Evolutionary conservation across 139 green algal genomes (phyloP), one percentile per base, ranked within the genome.

Genomic region (Asterochloris sp.): DNA sequence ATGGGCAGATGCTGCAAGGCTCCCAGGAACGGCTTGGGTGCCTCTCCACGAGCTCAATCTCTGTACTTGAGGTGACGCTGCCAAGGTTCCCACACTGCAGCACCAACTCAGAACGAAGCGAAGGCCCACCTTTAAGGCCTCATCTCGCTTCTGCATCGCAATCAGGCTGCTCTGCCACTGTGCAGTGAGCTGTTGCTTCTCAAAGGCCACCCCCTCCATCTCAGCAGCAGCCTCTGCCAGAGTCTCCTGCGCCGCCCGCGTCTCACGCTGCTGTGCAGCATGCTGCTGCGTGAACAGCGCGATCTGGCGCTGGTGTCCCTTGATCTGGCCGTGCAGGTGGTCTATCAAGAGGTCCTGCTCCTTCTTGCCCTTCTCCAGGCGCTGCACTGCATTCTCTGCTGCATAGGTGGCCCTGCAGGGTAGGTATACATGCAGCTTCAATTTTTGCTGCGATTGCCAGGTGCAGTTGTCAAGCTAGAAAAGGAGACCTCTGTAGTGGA

Each of bases 151-250:
- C 71, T 91, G 84, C 27, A 97, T 94, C 12, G 87, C 91, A 27
- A 93, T 78, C 80, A 98, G 88, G 82, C 85, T 91, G 81, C 83
- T 89, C 78, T 92, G 92, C 95, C 95, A 98, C 82, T 97, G 92
- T 73, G 91, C 85, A 68, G 94, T 80, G 79, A 97, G 91, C 91
- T 95, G 90, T 85, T 95, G 94, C 90, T 97, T 97, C 89, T 98
- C 94, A 87, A 94, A 96, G 69, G 95, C 88, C 62, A 98, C 92
- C 15, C 78, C 82, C 87, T 96, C 94, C 95, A 98, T 98, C 82
- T 98, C 94, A 0, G 78, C 69, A 86, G 87, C 88, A 69, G 89
- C 86, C 80, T 94, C 89, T 17, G 88, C 90, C 62, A 91, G 83
- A 27, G 86, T 83, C 78, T 90, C 87, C n/a, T 91, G 84, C 14